Conservation (phyloP, 2,329 filamentous ascomycete genomes). For the Diaporthe velutina region DNA sequence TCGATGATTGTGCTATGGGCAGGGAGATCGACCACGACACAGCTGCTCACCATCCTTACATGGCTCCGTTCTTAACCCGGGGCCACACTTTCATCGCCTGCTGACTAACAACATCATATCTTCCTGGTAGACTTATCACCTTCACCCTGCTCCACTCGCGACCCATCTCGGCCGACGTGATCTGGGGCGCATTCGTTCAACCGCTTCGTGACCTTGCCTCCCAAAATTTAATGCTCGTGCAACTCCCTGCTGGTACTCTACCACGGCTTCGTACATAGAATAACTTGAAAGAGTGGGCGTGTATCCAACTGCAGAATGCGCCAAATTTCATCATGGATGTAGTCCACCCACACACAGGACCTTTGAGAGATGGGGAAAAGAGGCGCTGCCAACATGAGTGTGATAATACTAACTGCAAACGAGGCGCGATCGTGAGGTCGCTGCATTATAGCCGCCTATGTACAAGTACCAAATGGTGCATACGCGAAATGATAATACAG, state of each 20-base stretch:
- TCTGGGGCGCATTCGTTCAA: background rate
- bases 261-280: background rate
- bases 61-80: background rate
- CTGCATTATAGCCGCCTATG: background rate
- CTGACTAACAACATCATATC: background rate
- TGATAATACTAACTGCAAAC: background rate
- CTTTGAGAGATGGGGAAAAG: background rate
- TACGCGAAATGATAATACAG: background rate
- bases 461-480: background rate
- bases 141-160: background rate
- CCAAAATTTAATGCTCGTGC: no score
- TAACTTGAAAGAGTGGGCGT: no score
- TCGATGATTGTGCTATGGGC: background rate
- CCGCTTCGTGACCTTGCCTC: background rate
- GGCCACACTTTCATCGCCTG: background rate
- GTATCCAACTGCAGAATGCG: no score
- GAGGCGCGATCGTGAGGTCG: background rate
- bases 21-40: background rate
- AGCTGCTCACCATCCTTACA: background rate
- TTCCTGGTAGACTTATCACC: background rate
- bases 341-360: no score
- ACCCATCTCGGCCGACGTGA: background rate
- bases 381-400: background rate
- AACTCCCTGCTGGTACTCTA: no score
- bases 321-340: no score